These are phyloP conservation scores for Dioscorea dumetorum DNA, from an alignment of 106 monocot genomes.

Conservation along the genomic window DNA sequence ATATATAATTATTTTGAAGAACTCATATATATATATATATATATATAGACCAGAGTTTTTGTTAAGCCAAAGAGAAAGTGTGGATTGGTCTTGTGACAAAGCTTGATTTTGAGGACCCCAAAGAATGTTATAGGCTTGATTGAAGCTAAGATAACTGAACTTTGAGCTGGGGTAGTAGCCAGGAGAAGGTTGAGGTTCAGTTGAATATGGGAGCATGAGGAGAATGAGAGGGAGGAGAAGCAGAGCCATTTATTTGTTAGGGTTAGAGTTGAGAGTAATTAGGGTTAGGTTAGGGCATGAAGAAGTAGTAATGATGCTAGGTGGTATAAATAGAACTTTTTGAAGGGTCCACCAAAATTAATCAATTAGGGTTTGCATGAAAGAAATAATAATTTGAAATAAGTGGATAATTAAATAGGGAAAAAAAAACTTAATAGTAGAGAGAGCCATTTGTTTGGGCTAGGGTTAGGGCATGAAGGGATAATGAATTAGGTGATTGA, in stretches of 20 bases:
- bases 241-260: neutral
- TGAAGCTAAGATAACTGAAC: slow-evolving; percentile 24
- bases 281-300: too few species aligned
- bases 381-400: too few species aligned
- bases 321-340: too few species aligned
- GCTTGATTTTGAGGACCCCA: slow-evolving; percentile 61
- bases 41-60: slow-evolving; percentile 31
- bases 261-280: too few species aligned
- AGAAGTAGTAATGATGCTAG: too few species aligned
- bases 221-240: slow-evolving; percentile 3
- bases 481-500: too few species aligned
- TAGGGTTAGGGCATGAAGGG: neutral
- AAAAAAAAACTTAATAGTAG: too few species aligned
- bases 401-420: too few species aligned
- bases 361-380: too few species aligned
- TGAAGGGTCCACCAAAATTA: too few species aligned
- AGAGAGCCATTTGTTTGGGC: too few species aligned
- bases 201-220: slow-evolving; percentile 1
- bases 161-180: slow-evolving; percentile 65
- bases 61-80: slow-evolving; percentile 59
- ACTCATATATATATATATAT: neutral
- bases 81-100: slow-evolving; percentile 32
- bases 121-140: slow-evolving; percentile 32
- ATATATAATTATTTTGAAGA: neutral
- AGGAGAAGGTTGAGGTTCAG: slow-evolving; percentile 53